phyloP scores from a whole-genome alignment of 2,329 filamentous ascomycete genomes.

The Phialophora macrospora region DNA sequence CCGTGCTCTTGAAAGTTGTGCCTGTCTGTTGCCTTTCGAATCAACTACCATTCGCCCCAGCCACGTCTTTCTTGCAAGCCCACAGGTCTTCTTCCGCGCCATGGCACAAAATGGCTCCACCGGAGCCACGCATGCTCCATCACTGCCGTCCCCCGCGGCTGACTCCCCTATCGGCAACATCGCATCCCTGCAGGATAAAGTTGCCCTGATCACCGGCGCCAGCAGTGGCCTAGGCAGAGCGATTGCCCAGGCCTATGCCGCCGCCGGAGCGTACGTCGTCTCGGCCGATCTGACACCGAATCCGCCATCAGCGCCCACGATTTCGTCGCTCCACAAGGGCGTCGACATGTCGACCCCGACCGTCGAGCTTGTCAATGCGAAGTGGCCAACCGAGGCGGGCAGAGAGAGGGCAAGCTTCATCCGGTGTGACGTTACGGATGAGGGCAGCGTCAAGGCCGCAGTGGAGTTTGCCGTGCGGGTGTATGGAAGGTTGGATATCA shows the following conservation, averaged over 20 bases:
- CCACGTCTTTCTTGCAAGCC: background rate
- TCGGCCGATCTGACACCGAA: slow-evolving; percentile 48
- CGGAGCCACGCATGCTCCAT: slow-evolving; percentile 1
- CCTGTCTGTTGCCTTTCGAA: background rate
- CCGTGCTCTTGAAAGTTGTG: background rate
- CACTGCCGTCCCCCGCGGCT: background rate
- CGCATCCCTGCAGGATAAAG: slow-evolving; percentile 41
- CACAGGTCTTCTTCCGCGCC: background rate
- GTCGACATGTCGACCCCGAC: slow-evolving; percentile 31
- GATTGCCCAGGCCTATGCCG: slow-evolving; percentile 51
- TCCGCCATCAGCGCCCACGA: slow-evolving; percentile 31
- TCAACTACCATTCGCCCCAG: background rate
- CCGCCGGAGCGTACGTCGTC: slow-evolving; percentile 51
- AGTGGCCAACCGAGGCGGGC: slow-evolving; percentile 20
- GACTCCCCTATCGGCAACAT: slow-evolving; percentile 28
- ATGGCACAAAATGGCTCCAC: background rate
- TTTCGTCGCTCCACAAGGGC: slow-evolving; percentile 38
- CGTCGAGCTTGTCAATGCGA: slow-evolving; percentile 34
- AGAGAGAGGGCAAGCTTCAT: slow-evolving; percentile 24
- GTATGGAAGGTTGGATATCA: slow-evolving; percentile 66
- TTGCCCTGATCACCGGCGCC: slow-evolving; percentile 54
- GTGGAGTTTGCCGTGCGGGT: slow-evolving; percentile 81
- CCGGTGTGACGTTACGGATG: slow-evolving; percentile 34
- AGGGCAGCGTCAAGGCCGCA: slow-evolving; percentile 61
- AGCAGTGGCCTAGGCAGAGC: slow-evolving; percentile 55